Conservation (phyloP, 768 basidiomycete species). For the Kwoniella dendrophila region DNA sequence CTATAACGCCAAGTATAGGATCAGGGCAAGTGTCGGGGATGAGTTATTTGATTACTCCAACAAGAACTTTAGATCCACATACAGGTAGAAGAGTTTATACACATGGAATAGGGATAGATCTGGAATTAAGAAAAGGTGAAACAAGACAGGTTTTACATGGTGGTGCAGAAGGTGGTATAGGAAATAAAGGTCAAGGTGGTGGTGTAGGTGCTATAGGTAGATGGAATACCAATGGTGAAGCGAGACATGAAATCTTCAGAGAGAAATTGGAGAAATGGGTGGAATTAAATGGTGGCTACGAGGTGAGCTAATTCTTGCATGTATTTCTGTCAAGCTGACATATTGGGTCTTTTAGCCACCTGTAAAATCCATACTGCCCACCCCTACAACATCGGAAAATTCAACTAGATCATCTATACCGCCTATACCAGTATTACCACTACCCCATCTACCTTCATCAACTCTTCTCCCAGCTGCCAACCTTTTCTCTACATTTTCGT, state of each 20-base stretch:
- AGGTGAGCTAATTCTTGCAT: slow-evolving; percentile 28
- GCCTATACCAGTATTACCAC: slow-evolving; percentile 43
- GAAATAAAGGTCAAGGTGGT: slow-evolving; percentile 50
- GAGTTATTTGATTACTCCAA: slow-evolving; percentile 47
- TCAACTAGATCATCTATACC: slow-evolving; percentile 36
- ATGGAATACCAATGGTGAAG: slow-evolving; percentile 51
- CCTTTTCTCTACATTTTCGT: slow-evolving; percentile 28
- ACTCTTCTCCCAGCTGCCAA: slow-evolving; percentile 38
- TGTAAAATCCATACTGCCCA: slow-evolving; percentile 29
- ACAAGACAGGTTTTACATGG: slow-evolving; percentile 47
- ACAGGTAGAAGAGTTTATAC: slow-evolving; percentile 45
- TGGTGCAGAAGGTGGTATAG: slow-evolving; percentile 45
- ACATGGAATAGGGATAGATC: slow-evolving; percentile 51
- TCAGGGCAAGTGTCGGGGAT: slow-evolving; percentile 23
- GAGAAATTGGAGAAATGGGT: slow-evolving; percentile 49
- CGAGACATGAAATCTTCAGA: slow-evolving; percentile 40
- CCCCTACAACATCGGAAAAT: slow-evolving; percentile 35
- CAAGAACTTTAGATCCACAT: slow-evolving; percentile 45
- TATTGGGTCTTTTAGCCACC: slow-evolving; percentile 1
- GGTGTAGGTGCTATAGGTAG: slow-evolving; percentile 50
- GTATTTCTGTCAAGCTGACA: background rate
- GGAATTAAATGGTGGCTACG: slow-evolving; percentile 45
- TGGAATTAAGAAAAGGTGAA: slow-evolving; percentile 48
- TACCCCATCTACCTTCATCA: slow-evolving; percentile 43
- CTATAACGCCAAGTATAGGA: slow-evolving; percentile 4